Evolutionary conservation across 257 asterid species (phyloP).

Genomic region (Nicotiana noctiflora): DNA sequence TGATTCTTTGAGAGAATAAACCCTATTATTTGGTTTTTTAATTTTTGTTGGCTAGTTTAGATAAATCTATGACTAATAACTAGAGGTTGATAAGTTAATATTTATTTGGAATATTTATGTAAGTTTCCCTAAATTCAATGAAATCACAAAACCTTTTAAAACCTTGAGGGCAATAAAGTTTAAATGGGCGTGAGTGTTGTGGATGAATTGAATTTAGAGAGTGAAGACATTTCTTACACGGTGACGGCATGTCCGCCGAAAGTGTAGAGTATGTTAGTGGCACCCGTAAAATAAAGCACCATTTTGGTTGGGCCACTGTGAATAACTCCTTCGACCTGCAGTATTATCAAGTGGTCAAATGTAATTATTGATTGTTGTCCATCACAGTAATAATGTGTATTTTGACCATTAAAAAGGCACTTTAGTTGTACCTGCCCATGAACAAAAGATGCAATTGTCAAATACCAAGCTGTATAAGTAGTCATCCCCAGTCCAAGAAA

Average conservation of each 20-base stretch:
- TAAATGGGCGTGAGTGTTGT: no score
- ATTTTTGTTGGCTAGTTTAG: no score
- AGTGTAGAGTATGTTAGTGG: slow-evolving; percentile 82
- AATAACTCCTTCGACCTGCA: slow-evolving; percentile 47
- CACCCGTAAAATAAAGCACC: slow-evolving; percentile 81
- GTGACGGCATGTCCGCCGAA: slow-evolving; percentile 95
- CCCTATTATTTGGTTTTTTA: no score
- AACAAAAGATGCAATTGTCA: slow-evolving; percentile 54
- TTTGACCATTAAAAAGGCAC: neutral
- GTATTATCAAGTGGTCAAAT: neutral
- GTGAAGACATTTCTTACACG: slow-evolving; percentile 47
- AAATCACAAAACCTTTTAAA: no score
- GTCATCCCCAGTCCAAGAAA: slow-evolving; percentile 85
- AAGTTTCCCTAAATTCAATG: no score
- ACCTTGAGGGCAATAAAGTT: no score
- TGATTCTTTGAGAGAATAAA: no score
- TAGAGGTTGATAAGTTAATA: no score
- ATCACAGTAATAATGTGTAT: neutral
- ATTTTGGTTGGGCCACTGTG: slow-evolving; percentile 61
- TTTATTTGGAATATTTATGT: no score
- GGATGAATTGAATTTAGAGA: no score
- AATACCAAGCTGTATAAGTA: slow-evolving; percentile 87
- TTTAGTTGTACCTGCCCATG: slow-evolving; percentile 65
- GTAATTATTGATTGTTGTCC: neutral
- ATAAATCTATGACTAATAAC: no score